Base-by-base conservation (phyloP, 2,329 filamentous ascomycete species). In the Penicillium psychrosexuale region DNA sequence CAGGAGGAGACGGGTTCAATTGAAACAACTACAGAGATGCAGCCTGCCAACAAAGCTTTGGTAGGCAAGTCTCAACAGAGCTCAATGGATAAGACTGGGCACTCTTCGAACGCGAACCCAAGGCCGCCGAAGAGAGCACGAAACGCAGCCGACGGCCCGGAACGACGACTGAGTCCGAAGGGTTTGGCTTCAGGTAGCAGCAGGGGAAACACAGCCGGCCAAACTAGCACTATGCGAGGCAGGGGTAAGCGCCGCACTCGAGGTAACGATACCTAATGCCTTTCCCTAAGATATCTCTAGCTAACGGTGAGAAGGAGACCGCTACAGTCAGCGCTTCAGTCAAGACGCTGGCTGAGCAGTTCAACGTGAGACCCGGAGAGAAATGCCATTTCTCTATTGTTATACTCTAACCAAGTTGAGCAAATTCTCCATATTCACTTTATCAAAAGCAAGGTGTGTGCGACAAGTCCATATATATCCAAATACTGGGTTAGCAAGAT, bases 281-380 rank as follows among this genome's bases (percentile, higher is more conserved):
- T 24, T 15, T 8, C 24, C 3, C 2, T 8, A 36, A 22, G 15
- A 6, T 13, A 5, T 33, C 13, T 19, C 12, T 24, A 47, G 45
- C 65, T 67, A 38, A 68, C 9, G 11, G 9, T 34, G 15, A 12
- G 15, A 28, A 72, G 69, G 67, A 22, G 66, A 70, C 12, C 64
- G 62, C 30, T 72, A 73, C 51, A 65, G 58, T 33, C 65, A 67
- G 34, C 67, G 69, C 1, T 73, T 72, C 47, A 65, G 56, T 22
- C 61, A 64, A 39, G 59, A 61, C 7, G 46, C 27, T 8, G 44
- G 37, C 22, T 61, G 36, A 62, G 13, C 13, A 12, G 12, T 28
- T 36, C 31, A 30, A 17, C 8, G 9, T 3, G 3, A 8, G 24
- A 15, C 24, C 24, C n/a, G 8, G 17, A 28, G 12, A 17, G 3